phyloP scores from a whole-genome alignment of 257 asterid species.

The Solanum piurae region DNA sequence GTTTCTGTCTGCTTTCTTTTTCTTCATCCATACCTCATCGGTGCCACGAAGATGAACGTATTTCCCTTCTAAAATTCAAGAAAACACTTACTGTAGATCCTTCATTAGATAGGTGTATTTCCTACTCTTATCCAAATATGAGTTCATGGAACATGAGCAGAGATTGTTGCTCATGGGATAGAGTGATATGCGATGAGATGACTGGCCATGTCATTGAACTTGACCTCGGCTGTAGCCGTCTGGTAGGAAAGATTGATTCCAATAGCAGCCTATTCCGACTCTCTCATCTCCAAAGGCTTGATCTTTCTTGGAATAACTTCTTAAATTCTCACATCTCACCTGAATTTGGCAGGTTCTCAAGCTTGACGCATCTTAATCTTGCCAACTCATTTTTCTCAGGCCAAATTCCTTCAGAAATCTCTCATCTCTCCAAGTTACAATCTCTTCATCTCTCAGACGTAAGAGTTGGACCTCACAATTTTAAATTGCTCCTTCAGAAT shows the following conservation, averaged over 20 bases:
- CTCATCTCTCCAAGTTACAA: background rate
- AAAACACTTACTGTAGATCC: background rate
- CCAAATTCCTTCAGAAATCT: conserved; percentile 8
- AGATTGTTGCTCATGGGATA: conserved; percentile 16
- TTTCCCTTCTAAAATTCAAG: too few species aligned
- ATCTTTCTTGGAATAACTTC: conserved; percentile 12
- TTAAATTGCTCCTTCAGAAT: background rate
- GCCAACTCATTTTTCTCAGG: conserved; percentile 6
- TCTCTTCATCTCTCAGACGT: background rate
- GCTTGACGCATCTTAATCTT: conserved; percentile 2
- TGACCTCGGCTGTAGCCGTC: conserved; percentile 11
- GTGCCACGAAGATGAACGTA: background rate
- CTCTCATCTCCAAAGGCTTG: background rate
- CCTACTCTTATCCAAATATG: background rate
- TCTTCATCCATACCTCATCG: background rate
- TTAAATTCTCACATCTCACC: background rate
- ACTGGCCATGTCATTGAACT: conserved; percentile 3
- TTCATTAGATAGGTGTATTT: background rate
- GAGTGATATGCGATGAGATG: conserved; percentile 1
- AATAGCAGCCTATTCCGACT: conserved; percentile 8
- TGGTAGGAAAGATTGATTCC: background rate
- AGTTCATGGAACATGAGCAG: conserved; percentile 2
- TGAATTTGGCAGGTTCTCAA: background rate
- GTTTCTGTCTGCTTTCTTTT: background rate
- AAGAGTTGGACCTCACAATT: background rate